These are phyloP conservation scores for Volvox africanus DNA, from an alignment of 139 green algal genomes.

Conservation along the genomic window DNA sequence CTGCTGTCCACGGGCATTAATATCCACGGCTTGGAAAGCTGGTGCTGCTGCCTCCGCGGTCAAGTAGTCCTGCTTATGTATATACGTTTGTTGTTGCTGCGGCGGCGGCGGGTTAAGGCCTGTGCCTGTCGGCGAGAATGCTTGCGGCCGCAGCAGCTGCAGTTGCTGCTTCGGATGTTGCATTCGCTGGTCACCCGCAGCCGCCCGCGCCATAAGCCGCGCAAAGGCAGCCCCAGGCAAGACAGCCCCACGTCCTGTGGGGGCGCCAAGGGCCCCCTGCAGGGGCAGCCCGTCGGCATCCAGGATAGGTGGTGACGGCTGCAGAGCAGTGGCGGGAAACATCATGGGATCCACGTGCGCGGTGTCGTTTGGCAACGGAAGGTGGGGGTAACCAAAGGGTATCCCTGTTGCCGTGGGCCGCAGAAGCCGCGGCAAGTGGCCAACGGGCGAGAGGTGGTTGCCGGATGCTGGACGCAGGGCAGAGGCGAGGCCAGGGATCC, in stretches of 20 bases:
- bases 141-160: neutral
- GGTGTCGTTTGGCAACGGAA: neutral
- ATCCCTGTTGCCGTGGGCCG: neutral
- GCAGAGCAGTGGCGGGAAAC: neutral
- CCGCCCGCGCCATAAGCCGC: neutral
- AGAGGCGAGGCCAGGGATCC: constrained; percentile 19
- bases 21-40: neutral
- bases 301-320: neutral
- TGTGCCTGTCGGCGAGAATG: neutral
- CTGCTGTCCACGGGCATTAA: too few species aligned
- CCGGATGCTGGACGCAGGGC: neutral
- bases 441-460: neutral
- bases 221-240: neutral
- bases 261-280: too few species aligned
- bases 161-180: neutral
- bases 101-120: neutral
- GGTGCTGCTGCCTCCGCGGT: neutral
- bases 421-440: neutral
- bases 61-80: neutral
- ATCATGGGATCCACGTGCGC: neutral
- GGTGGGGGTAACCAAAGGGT: neutral
- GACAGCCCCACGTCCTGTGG: neutral
- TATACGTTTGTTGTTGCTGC: neutral
- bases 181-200: neutral
- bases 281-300: neutral